Evolutionary conservation across 2,329 filamentous ascomycete genomes (phyloP).

Genomic region (Amauroascus verrucosus): DNA sequence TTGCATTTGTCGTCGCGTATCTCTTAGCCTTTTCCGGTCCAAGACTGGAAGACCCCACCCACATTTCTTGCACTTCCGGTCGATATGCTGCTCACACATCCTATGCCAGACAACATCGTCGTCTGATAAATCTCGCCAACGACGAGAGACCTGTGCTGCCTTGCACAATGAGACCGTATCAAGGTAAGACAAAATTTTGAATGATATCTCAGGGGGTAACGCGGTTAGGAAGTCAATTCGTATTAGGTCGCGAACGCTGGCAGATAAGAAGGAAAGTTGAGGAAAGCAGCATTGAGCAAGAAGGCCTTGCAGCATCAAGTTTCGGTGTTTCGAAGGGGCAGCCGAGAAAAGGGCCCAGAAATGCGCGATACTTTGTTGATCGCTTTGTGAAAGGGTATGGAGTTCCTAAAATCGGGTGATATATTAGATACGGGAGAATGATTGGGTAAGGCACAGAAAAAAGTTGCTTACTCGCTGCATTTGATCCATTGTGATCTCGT

Average conservation of each 20-base stretch:
- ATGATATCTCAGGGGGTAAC: constrained; percentile 78
- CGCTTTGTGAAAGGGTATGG: constrained; percentile 65
- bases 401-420: constrained; percentile 51
- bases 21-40: constrained; percentile 76
- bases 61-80: constrained; percentile 86
- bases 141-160: constrained; percentile 81
- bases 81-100: constrained; percentile 97
- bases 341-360: constrained; percentile 98
- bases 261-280: constrained; percentile 84
- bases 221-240: constrained; percentile 94
- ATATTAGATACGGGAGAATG: constrained; percentile 25
- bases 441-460: too few relatives aligned
- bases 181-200: constrained; percentile 85
- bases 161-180: constrained; percentile 93
- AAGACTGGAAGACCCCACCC: constrained; percentile 88
- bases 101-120: constrained; percentile 96
- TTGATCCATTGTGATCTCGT: constrained; percentile 92
- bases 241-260: constrained; percentile 84
- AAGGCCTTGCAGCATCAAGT: constrained; percentile 92
- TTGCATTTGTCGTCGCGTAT: constrained; percentile 77
- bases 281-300: constrained; percentile 96
- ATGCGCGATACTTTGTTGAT: constrained; percentile 92
- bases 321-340: constrained; percentile 83
- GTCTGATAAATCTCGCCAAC: constrained; percentile 84
- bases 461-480: constrained; percentile 61